Evolutionary conservation across 1,284 basidiomycete species (phyloP).

Genomic region (Agroathelia rolfsii): DNA sequence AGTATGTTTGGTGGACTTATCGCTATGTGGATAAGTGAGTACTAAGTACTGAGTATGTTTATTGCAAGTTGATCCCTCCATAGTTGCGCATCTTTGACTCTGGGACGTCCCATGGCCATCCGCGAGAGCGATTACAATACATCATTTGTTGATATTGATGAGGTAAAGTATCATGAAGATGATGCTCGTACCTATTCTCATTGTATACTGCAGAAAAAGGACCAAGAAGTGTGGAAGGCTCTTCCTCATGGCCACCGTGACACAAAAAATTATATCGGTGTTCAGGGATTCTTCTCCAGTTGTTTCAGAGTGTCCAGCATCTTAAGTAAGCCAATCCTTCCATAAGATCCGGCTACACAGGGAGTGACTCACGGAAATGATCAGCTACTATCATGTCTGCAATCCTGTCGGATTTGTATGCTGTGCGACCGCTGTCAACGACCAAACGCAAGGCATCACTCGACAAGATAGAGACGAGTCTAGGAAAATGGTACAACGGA

Average conservation of each 20-base stretch:
- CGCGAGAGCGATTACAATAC: conserved; percentile 70
- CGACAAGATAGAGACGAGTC: conserved; percentile 49
- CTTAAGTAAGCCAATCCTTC: conserved; percentile 36
- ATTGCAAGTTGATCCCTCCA: conserved; percentile 6
- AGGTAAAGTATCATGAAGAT: conserved; percentile 23
- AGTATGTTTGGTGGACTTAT: conserved; percentile 80
- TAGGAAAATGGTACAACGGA: conserved; percentile 71
- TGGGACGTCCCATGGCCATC: conserved; percentile 62
- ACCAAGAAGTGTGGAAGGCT: conserved; percentile 47
- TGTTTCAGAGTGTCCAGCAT: conserved; percentile 52
- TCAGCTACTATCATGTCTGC: conserved; percentile 54
- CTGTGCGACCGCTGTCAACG: conserved; percentile 44
- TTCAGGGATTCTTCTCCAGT: conserved; percentile 38
- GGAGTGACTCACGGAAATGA: conserved; percentile 4
- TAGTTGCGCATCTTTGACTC: conserved; percentile 5
- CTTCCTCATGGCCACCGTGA: conserved; percentile 29
- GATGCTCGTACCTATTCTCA: conserved; percentile 6
- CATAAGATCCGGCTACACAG: conserved; percentile 2
- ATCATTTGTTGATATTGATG: conserved; percentile 48
- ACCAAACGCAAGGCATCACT: conserved; percentile 38
- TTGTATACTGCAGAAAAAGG: conserved; percentile 35
- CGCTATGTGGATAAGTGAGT: conserved; percentile 63
- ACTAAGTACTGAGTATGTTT: conserved; percentile 3
- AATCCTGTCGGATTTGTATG: conserved; percentile 67
- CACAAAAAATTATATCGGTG: conserved; percentile 31